Evolutionary conservation across 176 grass and related monocot genomes (phyloP), one percentile per base, ranked within the genome.

Genomic region (Oryza glumipatula): DNA sequence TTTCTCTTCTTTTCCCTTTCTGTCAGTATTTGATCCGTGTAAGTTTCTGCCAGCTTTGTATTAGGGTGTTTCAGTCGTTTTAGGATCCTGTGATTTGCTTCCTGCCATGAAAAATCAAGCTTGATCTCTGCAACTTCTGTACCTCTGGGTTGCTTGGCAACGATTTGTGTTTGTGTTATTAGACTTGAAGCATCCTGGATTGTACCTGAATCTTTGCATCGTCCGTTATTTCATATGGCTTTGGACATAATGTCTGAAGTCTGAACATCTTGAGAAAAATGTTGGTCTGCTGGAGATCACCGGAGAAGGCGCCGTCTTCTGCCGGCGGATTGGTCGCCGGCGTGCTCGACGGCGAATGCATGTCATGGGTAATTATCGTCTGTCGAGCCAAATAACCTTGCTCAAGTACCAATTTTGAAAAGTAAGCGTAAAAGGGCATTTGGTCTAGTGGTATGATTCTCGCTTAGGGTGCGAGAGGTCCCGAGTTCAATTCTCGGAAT

Each of bases 391-490:
- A 41, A 41, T 8, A 41, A 1, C 7, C 4, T 41, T 8, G 1
- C 0, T 41, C 1, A 41, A 41, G 1, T 41, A 8, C 0, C 7
- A 49, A 15, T 7, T 19, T 56, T 56, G 16, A 0, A 56, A 21
- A 56, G 1, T 4, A 2, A 19, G 0, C 0, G 9, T 56, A 56
- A 1, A 56, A 6, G 92, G 93, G 93, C 87, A 98, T 90, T 98
- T 98, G 91, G 91, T 95, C 87, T 98, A 95, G 91, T 94, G 90
- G 90, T 89, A 97, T 97, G 88, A 97, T 94, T 97, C 88, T 97
- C 88, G 86, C 95, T 94, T 97, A 94, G 92, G 90, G 90, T 97
- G 95, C 92, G 84, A 97, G 92, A 97, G 92, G 90, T 94, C 93
- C 93, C 86, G 93, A 98, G 85, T 98, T 95, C 93, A 95, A 94